A percentile compares a stretch with the other conserved stretches of the same genome.
Conservation (phyloP, 2,329 filamentous ascomycete species). For the Sclerotinia sclerotiorum region DNA sequence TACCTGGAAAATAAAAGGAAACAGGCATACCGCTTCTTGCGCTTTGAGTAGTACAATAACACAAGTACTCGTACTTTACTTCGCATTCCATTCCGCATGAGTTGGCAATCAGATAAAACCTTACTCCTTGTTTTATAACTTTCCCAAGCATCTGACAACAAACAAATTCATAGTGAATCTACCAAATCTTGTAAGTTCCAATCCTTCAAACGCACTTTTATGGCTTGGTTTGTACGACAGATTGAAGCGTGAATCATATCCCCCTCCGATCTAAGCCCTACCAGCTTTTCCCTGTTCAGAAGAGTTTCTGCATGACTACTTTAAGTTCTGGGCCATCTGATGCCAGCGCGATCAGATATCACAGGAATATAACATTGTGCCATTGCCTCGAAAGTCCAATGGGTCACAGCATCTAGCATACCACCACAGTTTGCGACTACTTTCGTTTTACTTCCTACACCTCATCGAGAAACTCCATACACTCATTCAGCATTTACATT, state of each 20-base stretch:
- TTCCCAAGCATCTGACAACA: conserved; percentile 18
- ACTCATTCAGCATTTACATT: conserved; percentile 18
- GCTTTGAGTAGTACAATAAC: background rate
- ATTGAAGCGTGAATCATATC: conserved; percentile 19
- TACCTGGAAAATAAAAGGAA: conserved; percentile 20
- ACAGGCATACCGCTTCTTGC: conserved; percentile 22
- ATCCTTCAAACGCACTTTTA: conserved; percentile 10
- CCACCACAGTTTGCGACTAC: conserved; percentile 12
- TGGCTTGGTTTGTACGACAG: conserved; percentile 7
- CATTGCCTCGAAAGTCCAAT: conserved; percentile 12
- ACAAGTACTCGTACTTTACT: background rate
- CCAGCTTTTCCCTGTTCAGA: conserved; percentile 21
- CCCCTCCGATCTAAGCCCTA: conserved; percentile 19
- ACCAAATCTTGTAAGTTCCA: conserved; percentile 18
- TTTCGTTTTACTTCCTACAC: conserved; percentile 6
- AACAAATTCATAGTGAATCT: conserved; percentile 11
- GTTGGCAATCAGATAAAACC: conserved; percentile 22
- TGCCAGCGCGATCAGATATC: conserved; percentile 16
- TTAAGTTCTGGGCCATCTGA: conserved; percentile 22
- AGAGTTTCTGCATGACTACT: conserved; percentile 22
- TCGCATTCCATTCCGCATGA: conserved; percentile 9
- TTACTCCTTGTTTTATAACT: conserved; percentile 22
- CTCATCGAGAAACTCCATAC: conserved; percentile 3
- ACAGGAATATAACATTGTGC: conserved; percentile 19
- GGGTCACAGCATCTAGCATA: background rate